Evolutionary conservation across 495 filamentous ascomycete species (phyloP).

Genomic region (Penicillium salamii): DNA sequence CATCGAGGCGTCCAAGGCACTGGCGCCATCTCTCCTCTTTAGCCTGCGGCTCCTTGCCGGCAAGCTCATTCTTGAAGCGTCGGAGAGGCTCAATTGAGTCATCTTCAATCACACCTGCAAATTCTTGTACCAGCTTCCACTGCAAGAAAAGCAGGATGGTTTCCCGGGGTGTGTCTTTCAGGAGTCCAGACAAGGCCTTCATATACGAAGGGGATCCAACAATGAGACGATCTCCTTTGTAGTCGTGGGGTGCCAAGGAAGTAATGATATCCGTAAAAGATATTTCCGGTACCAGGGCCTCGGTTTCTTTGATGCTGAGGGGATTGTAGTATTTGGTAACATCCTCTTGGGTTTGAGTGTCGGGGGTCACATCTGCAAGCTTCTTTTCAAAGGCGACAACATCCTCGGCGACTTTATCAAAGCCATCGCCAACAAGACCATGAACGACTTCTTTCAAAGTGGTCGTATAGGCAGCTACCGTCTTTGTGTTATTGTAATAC

Average conservation of each 20-base stretch:
- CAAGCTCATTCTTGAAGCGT: constrained; percentile 56
- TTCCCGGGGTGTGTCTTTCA: constrained; percentile 46
- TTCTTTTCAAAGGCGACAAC: constrained; percentile 60
- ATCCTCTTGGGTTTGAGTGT: constrained; percentile 55
- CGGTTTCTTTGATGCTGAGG: constrained; percentile 48
- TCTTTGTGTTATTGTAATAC: constrained; percentile 58
- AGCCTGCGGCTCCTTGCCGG: constrained; percentile 60
- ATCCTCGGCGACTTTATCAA: constrained; percentile 32
- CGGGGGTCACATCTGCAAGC: constrained; percentile 57
- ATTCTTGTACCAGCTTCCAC: constrained; percentile 59
- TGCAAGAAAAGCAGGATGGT: constrained; percentile 55
- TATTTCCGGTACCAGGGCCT: constrained; percentile 52
- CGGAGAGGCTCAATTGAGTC: constrained; percentile 55
- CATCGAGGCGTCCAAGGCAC: constrained; percentile 57
- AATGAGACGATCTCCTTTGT: constrained; percentile 52
- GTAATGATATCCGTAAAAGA: constrained; percentile 52
- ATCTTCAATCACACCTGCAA: constrained; percentile 52
- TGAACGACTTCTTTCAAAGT: constrained; percentile 46
- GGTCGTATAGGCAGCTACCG: constrained; percentile 50
- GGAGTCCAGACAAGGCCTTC: constrained; percentile 43
- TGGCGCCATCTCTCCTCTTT: constrained; percentile 67
- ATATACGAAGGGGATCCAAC: constrained; percentile 57
- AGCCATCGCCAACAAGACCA: constrained; percentile 24
- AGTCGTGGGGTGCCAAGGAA: constrained; percentile 48
- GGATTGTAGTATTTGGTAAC: constrained; percentile 63